These are phyloP conservation scores for Cochlearia excelsa DNA, from an alignment of 345 rosid genomes.

Conservation along the genomic window DNA sequence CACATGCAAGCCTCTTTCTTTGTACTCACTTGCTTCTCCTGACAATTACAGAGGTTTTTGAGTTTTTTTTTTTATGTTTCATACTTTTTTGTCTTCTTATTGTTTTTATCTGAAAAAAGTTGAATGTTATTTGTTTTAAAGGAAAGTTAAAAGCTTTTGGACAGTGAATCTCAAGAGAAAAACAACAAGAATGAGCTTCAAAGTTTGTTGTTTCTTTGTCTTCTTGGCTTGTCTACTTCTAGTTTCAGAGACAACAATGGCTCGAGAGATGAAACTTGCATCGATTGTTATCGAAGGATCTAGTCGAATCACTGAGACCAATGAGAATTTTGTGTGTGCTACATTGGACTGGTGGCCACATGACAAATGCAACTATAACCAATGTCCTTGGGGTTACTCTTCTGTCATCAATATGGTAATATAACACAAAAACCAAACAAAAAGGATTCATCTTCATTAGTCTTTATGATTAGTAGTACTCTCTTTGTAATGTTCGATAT, in stretches of 20 bases:
- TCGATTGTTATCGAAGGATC: constrained; percentile 57
- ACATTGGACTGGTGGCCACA: constrained; percentile 99
- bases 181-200: constrained; percentile 43
- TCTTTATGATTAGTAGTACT: background rate
- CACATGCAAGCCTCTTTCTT: constrained; percentile 23
- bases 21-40: constrained; percentile 28
- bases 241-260: constrained; percentile 29
- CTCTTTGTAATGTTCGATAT: background rate
- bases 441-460: background rate
- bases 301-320: constrained; percentile 50
- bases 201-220: constrained; percentile 34
- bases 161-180: constrained; percentile 19
- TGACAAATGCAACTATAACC: constrained; percentile 87
- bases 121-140: background rate
- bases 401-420: constrained; percentile 75
- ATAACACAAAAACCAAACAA: background rate
- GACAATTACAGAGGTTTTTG: constrained; percentile 21
- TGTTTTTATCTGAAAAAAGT: background rate
- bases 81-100: background rate
- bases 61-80: constrained; percentile 13
- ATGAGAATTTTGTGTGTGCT: constrained; percentile 82
- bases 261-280: constrained; percentile 45
- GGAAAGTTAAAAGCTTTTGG: constrained; percentile 23
- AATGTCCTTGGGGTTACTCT: constrained; percentile 89
- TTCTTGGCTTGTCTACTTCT: constrained; percentile 46